These are phyloP conservation scores for Eucalyptus marginata DNA, from an alignment of 345 rosid species.

Conservation along the genomic window DNA sequence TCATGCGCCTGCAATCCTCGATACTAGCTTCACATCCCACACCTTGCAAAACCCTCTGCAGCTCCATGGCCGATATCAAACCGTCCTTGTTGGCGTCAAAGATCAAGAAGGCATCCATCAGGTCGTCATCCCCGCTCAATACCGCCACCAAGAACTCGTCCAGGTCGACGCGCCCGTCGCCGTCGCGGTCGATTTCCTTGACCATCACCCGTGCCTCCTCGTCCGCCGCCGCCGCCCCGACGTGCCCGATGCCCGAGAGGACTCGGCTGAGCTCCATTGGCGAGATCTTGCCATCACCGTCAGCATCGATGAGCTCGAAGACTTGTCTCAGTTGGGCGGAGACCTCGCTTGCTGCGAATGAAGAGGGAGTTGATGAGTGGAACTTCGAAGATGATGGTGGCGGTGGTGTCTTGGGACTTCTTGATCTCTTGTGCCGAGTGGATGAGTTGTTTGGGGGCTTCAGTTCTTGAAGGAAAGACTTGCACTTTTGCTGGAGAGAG, in stretches of 20 bases:
- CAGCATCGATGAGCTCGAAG: slow-evolving; percentile 28
- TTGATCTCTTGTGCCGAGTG: not conserved
- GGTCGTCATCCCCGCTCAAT: not conserved
- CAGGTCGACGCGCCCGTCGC: slow-evolving; percentile 35
- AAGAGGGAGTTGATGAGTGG: slow-evolving; percentile 1
- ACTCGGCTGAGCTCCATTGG: slow-evolving; percentile 22
- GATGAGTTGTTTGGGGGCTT: not conserved
- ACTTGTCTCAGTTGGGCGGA: slow-evolving; percentile 22
- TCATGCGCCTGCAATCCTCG: slow-evolving; percentile 31
- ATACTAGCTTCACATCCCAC: slow-evolving; percentile 16
- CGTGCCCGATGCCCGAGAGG: slow-evolving; percentile 12
- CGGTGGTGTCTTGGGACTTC: not conserved
- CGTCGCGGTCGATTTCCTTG: slow-evolving; percentile 24
- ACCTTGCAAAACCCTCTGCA: slow-evolving; percentile 16
- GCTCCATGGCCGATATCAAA: slow-evolving; percentile 32
- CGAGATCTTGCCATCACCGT: slow-evolving; percentile 42
- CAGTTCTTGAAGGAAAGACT: not conserved
- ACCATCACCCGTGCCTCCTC: slow-evolving; percentile 26
- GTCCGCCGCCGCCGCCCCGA: slow-evolving; percentile 8
- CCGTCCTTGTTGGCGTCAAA: slow-evolving; percentile 31
- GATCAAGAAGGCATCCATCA: slow-evolving; percentile 32
- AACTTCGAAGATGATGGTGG: not conserved
- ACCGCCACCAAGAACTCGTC: slow-evolving; percentile 23
- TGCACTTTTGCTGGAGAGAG: not conserved
- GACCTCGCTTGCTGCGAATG: slow-evolving; percentile 16